Percentiles rank a stretch among this genome's conserved stretches.
Evolutionary conservation across 495 filamentous ascomycete species (phyloP).

Genomic region (Aspergillus panamensis): DNA sequence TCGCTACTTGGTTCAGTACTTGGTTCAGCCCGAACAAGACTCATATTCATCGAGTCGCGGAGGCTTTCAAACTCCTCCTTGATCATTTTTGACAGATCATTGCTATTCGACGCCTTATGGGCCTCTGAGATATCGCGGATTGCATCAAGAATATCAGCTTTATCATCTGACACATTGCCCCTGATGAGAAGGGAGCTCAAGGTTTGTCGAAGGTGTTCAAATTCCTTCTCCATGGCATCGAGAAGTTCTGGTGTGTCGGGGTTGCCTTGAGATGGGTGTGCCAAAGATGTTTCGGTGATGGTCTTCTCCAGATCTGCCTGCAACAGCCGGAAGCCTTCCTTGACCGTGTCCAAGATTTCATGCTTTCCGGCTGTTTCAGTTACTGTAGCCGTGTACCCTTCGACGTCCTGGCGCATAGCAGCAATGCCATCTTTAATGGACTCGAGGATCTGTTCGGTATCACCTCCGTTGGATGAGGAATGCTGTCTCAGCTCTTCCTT

Average conservation of each 20-base stretch:
- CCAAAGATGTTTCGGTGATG: slow-evolving; percentile 44
- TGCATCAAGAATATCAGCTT: slow-evolving; percentile 58
- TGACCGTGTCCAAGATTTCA: slow-evolving; percentile 73
- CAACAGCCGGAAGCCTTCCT: slow-evolving; percentile 66
- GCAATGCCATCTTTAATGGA: slow-evolving; percentile 83
- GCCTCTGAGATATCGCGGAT: slow-evolving; percentile 51
- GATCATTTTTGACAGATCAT: slow-evolving; percentile 47
- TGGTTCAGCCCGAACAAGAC: slow-evolving; percentile 39
- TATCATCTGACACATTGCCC: slow-evolving; percentile 51
- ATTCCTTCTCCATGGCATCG: slow-evolving; percentile 68
- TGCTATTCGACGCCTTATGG: slow-evolving; percentile 20
- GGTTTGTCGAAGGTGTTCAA: slow-evolving; percentile 65
- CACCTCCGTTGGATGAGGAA: slow-evolving; percentile 65
- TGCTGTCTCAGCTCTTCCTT: slow-evolving; percentile 71
- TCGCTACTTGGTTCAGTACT: too few species aligned
- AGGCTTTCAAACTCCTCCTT: slow-evolving; percentile 74
- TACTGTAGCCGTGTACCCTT: slow-evolving; percentile 69
- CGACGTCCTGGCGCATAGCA: slow-evolving; percentile 72
- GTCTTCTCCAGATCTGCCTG: slow-evolving; percentile 66
- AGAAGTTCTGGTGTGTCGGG: slow-evolving; percentile 54
- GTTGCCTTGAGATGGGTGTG: slow-evolving; percentile 34
- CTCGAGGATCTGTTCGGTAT: slow-evolving; percentile 79
- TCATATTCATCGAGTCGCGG: slow-evolving; percentile 52
- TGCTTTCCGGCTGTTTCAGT: slow-evolving; percentile 66
- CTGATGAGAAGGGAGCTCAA: slow-evolving; percentile 67